Evolutionary conservation across 108 stramenopile species (phyloP), one percentile per base, ranked within the genome.

Genomic region (Schizochytrium sp.): DNA sequence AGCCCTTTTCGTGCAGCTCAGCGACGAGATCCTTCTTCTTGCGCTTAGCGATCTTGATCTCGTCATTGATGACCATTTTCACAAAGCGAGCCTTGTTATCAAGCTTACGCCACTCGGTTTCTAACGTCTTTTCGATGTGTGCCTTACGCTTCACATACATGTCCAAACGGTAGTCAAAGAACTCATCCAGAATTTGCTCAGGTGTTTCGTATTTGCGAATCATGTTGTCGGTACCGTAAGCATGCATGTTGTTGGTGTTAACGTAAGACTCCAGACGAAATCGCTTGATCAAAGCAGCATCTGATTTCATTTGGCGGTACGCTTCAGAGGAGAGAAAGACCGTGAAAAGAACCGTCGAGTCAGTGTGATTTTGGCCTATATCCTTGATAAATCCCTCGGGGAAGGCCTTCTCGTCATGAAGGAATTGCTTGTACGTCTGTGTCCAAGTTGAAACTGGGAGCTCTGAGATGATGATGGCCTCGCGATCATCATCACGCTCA

Each of bases 61-160:
- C 93, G 0, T 96, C 98, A 47, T 94, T 91, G 90, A 98, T 96
- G 49, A 99, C 98, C 69, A 96, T 97, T 73, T 95, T 93, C 46
- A 99, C 95, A 89, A 99, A 99, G 5, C 98, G 96, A 61, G 96
- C 97, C 94, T 99, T 99, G 95, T 98, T 98, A 83, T 94, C 94
- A 56, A 99, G 95, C 59, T 96, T 96, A 53, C 88, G 92, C 88
- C 96, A 95, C 55, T 95, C 94, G 50, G 46, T 60, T 57, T 89
- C 49, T 53, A 94, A 53, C 56, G 12, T 69, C 42, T 17, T 41
- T 45, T 93, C 45, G 15, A 95, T 60, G 72, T 90, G 46, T 7
- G 72, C 95, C 95, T 98, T 98, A 28, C 99, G 94, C 88, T 96
- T 96, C 57, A 87, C 91, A 91, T 99, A 99, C 87, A 92, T 95